These are phyloP conservation scores for Sporisorium sorghi DNA, from an alignment of 1,284 basidiomycete species.

Conservation along the genomic window DNA sequence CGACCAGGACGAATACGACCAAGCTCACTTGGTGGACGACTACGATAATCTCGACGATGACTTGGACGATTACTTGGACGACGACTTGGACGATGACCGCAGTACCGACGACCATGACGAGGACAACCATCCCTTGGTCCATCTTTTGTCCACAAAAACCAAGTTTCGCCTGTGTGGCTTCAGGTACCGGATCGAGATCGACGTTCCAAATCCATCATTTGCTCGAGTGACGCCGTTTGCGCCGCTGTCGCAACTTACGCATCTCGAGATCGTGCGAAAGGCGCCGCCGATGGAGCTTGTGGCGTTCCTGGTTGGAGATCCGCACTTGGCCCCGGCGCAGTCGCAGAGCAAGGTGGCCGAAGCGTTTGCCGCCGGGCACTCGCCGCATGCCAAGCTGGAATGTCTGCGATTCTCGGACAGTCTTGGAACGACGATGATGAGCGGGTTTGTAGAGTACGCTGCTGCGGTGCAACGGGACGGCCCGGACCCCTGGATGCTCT, in stretches of 20 bases:
- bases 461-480: not conserved
- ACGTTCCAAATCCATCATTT: not conserved
- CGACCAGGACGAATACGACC: too few species aligned
- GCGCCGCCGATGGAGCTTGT: not conserved
- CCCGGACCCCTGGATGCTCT: too few species aligned
- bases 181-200: too few species aligned
- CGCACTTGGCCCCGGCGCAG: not conserved
- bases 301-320: not conserved
- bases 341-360: not conserved
- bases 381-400: not conserved
- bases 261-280: not conserved
- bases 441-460: not conserved
- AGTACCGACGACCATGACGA: not conserved
- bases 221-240: not conserved
- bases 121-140: not conserved
- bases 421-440: not conserved
- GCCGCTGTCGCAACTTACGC: not conserved
- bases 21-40: too few species aligned
- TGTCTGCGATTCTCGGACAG: not conserved
- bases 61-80: too few species aligned
- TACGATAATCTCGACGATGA: too few species aligned
- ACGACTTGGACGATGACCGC: too few species aligned
- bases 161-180: not conserved
- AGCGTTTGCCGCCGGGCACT: not conserved
- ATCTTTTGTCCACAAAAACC: not conserved